A percentile compares a stretch with the other conserved stretches of the same genome.
Conservation (phyloP, 2,329 filamentous ascomycete genomes). For the Colletotrichum somersetense region DNA sequence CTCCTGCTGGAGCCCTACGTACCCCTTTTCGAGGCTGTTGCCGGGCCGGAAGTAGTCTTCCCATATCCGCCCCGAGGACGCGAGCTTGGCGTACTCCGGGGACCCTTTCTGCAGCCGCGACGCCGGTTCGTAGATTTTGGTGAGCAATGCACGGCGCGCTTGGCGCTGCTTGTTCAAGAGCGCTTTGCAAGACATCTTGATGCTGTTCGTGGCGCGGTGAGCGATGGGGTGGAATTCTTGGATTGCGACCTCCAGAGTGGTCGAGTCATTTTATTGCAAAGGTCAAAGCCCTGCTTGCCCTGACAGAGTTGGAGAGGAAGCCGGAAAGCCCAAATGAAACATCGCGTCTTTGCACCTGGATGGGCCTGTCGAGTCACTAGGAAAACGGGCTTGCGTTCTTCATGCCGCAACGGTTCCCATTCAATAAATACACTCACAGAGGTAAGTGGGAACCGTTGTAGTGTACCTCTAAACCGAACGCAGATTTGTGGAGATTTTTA, state of each 20-base stretch:
- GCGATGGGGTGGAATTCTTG: neutral
- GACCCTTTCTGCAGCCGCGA: slow-evolving; percentile 26
- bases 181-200: neutral
- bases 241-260: neutral
- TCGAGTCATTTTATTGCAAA: neutral
- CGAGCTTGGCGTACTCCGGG: slow-evolving; percentile 42
- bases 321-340: neutral
- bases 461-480: too few species aligned
- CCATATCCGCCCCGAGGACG: slow-evolving; percentile 43
- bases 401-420: neutral
- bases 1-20: slow-evolving; percentile 19
- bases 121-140: slow-evolving; percentile 33
- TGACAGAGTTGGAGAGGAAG: neutral
- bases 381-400: neutral
- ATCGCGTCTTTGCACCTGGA: too few species aligned
- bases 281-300: neutral
- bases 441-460: too few species aligned
- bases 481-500: too few species aligned
- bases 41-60: slow-evolving; percentile 44
- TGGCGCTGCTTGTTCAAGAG: slow-evolving; percentile 7
- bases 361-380: too few species aligned
- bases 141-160: slow-evolving; percentile 25
- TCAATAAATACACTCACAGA: neutral
- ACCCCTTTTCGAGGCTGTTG: slow-evolving; percentile 24
- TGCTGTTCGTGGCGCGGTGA: neutral